Base-by-base conservation (phyloP, 352 stramenopile genomes). In the Blastocystis sp. region DNA sequence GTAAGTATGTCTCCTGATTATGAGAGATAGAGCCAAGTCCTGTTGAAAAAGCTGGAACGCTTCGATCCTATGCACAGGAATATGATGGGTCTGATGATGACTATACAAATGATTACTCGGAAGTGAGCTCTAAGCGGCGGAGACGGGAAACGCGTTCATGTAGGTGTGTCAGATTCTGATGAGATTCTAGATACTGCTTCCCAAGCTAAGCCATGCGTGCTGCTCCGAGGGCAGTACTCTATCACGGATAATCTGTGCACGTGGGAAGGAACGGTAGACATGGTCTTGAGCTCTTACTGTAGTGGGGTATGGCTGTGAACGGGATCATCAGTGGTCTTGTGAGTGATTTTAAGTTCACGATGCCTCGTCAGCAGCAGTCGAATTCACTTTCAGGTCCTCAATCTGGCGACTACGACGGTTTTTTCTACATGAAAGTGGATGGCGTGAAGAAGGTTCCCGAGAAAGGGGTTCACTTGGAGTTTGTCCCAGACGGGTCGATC, bases 361-460 rank as follows among this genome's bases (percentile, higher is more conserved):
- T 88, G 62, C 77, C 61, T 20, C 23, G 55, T 39, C 77, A 59
- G 15, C 41, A 15, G 11, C 53, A 53, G n/a, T 45, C 29, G 1
- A 26, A 23, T 3, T 76, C 29, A 18, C 77, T 59, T 23, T 64
- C 62, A 18, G 62, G 66, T 26, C 77, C 77, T 9, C 77, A 88
- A 43, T 88, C 77, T 9, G 77, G 77, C 20, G 23, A 62, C 15
- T 88, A 88, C 55, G 70, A 76, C 55, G 77, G 77, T 20, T 88
- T 77, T 61, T 88, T 88, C 26, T 88, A 39, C 53, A 88, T 88
- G 77, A 88, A 88, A 34, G 66, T 79, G n/a, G 70, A 59, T 18
- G 53, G 53, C 1, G 37, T 50, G n/a, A 88, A 88, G 56, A 39
- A 53, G 26, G 50, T 88, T 18, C 4, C 43, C 4, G 77, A 88